These are phyloP conservation scores for Cystobasidium slooffiae DNA, from an alignment of 1,284 basidiomycete species.

Conservation along the genomic window DNA sequence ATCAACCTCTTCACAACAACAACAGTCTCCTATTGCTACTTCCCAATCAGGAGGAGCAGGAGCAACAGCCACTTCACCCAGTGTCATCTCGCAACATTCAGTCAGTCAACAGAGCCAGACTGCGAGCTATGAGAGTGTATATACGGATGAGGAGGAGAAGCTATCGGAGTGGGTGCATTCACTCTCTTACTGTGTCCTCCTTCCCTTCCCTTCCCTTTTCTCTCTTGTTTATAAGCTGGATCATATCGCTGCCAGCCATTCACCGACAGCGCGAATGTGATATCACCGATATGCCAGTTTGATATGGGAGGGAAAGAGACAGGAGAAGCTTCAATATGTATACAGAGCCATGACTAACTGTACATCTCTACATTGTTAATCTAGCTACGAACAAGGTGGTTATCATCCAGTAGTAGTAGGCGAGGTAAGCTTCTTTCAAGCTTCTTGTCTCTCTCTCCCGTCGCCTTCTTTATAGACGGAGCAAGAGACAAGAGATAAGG, in stretches of 20 bases:
- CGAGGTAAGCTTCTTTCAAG: constrained; percentile 59
- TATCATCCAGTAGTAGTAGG: constrained; percentile 95
- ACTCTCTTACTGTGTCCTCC: not conserved
- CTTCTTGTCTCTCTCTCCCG: not conserved
- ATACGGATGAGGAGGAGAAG: constrained; percentile 55
- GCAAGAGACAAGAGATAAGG: not conserved
- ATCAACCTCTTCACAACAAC: not conserved
- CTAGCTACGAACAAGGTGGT: constrained; percentile 78
- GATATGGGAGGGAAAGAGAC: constrained; percentile 57
- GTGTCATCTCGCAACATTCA: not conserved
- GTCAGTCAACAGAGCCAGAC: constrained; percentile 34
- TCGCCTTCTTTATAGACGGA: not conserved
- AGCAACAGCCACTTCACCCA: constrained; percentile 18
- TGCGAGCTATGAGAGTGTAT: constrained; percentile 47
- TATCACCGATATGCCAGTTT: not conserved
- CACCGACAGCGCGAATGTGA: constrained; percentile 10
- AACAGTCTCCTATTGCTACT: not conserved
- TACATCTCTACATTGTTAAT: too few species aligned
- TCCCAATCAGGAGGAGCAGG: constrained; percentile 1
- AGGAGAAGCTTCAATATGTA: not conserved
- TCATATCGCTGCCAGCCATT: not conserved
- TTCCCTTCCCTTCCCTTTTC: not conserved
- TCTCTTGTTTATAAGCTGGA: not conserved
- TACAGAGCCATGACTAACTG: not conserved
- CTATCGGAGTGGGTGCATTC: constrained; percentile 45